These are phyloP conservation scores for Microthlaspi erraticum DNA, from an alignment of 345 rosid genomes.

Conservation along the genomic window DNA sequence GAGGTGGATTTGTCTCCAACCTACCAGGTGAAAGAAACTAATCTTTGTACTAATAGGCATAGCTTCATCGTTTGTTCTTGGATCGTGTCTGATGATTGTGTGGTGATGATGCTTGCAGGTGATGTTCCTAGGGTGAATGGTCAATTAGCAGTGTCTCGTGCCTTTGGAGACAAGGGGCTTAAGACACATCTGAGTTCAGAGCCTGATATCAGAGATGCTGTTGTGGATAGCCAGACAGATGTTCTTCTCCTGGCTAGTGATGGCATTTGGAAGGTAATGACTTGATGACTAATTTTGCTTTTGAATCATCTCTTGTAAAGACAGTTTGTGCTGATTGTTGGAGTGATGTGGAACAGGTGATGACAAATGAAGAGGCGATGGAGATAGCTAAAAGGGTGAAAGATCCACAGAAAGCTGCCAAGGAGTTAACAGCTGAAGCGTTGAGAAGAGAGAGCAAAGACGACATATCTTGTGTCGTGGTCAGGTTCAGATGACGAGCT, in stretches of 20 bases:
- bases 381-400: slow-evolving; percentile 67
- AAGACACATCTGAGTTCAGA: slow-evolving; percentile 83
- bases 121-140: slow-evolving; percentile 90
- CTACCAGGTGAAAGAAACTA: slow-evolving; percentile 62
- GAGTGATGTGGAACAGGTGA: slow-evolving; percentile 54
- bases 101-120: slow-evolving; percentile 47
- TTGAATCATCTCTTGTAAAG: not conserved
- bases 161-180: slow-evolving; percentile 83
- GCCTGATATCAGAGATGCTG: slow-evolving; percentile 59
- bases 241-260: slow-evolving; percentile 72
- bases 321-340: not conserved
- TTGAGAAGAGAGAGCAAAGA: slow-evolving; percentile 74
- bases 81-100: not conserved
- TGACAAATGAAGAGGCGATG: slow-evolving; percentile 80
- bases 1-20: slow-evolving; percentile 87
- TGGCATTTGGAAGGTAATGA: slow-evolving; percentile 84
- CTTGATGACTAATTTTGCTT: not conserved
- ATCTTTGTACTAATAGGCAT: not conserved
- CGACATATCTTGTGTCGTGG: slow-evolving; percentile 80
- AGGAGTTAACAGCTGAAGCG: slow-evolving; percentile 72
- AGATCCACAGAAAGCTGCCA: slow-evolving; percentile 84
- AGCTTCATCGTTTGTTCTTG: not conserved
- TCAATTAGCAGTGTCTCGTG: slow-evolving; percentile 86
- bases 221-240: slow-evolving; percentile 53
- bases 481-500: slow-evolving; percentile 65